Evolutionary conservation across 164 flowering plant genomes (phyloP).

Genomic region (grape (Vitis vinifera)): DNA sequence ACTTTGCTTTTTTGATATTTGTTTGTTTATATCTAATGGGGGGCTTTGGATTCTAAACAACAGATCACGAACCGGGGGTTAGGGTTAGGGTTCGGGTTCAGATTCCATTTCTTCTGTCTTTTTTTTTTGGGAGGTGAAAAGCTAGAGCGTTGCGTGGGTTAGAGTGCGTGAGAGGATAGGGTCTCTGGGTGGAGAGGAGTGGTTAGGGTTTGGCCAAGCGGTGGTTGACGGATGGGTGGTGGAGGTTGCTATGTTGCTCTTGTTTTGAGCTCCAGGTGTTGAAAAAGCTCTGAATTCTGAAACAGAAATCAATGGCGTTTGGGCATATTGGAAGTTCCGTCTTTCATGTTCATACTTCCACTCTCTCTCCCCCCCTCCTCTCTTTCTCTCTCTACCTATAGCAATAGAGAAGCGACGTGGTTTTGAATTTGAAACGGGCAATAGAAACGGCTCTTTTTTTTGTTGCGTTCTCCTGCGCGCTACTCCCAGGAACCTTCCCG

Average conservation of each 20-base stretch:
- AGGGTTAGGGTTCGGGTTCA: slow-evolving; percentile 1
- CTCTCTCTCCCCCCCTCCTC: not conserved
- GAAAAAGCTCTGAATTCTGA: slow-evolving; percentile 29
- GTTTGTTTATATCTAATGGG: not conserved
- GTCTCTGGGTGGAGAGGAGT: not conserved
- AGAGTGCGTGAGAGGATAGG: not conserved
- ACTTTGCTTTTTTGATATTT: slow-evolving; percentile 1
- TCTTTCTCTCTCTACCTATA: no score
- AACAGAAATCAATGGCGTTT: slow-evolving; percentile 32
- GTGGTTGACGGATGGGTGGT: slow-evolving; percentile 32
- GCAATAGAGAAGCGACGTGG: no score
- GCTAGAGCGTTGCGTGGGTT: not conserved
- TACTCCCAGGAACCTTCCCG: no score
- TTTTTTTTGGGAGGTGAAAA: slow-evolving; percentile 3
- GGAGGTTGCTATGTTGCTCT: not conserved
- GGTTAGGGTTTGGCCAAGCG: slow-evolving; percentile 18
- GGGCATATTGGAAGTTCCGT: not conserved
- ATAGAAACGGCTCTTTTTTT: no score
- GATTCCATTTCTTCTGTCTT: no score
- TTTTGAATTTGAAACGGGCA: no score
- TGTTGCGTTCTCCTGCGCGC: no score
- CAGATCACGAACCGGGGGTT: slow-evolving; percentile 16
- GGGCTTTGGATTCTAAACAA: not conserved
- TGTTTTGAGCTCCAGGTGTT: slow-evolving; percentile 25
- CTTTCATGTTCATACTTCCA: no score